These are phyloP conservation scores for Malus asiatica DNA, from an alignment of 306 rosid genomes.

Conservation along the genomic window DNA sequence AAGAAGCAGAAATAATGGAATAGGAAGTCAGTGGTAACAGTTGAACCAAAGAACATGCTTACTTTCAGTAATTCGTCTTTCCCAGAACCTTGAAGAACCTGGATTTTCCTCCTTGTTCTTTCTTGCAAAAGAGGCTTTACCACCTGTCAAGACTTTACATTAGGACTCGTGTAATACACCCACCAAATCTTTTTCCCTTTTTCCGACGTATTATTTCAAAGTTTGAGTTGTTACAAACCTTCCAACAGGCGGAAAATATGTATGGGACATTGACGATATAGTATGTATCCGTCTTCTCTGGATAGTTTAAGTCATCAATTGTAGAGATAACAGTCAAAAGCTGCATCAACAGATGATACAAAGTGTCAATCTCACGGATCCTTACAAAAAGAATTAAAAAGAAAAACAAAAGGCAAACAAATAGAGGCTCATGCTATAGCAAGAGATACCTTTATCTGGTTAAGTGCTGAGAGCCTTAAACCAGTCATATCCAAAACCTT, in stretches of 20 bases:
- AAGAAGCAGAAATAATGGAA: background rate
- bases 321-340: constrained; percentile 82
- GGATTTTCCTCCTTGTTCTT: constrained; percentile 84
- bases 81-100: constrained; percentile 85
- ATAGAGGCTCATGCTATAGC: background rate
- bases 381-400: background rate
- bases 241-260: constrained; percentile 97
- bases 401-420: background rate
- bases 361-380: constrained; percentile 17
- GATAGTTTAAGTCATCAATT: constrained; percentile 92
- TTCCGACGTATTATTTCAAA: background rate
- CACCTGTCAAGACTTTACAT: constrained; percentile 39
- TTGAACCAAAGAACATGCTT: constrained; percentile 12
- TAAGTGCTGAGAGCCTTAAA: constrained; percentile 77
- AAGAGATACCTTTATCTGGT: constrained; percentile 65
- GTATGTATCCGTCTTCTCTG: constrained; percentile 91
- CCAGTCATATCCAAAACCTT: constrained; percentile 96
- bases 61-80: constrained; percentile 85
- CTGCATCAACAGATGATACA: constrained; percentile 40
- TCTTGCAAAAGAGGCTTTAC: constrained; percentile 95
- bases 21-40: background rate
- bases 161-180: background rate
- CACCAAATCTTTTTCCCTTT: background rate
- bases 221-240: constrained; percentile 42
- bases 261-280: constrained; percentile 80